Percentiles rank a stretch among this genome's conserved stretches.
phyloP scores from a whole-genome alignment of 805 yeast species.

The Kodamaea laetipori region DNA sequence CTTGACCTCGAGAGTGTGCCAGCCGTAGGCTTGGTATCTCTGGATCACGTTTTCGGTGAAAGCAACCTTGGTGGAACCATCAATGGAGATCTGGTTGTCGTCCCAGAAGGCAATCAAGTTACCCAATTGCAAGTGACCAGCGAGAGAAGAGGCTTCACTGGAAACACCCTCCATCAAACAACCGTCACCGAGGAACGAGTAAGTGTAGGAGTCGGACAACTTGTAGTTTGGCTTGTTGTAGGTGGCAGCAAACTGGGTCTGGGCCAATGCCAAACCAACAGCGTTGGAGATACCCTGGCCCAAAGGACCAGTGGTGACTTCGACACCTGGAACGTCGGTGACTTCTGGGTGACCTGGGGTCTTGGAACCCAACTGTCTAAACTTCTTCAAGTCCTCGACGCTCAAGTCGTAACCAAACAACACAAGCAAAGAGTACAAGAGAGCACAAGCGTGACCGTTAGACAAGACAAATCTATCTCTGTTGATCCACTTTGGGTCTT shows the following conservation, averaged over 20 bases:
- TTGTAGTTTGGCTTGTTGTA: constrained; percentile 85
- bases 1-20: constrained; percentile 79
- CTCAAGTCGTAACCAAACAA: constrained; percentile 80
- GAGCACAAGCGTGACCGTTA: constrained; percentile 95
- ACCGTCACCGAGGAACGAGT: constrained; percentile 90
- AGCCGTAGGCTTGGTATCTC: constrained; percentile 90
- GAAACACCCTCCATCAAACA: constrained; percentile 98
- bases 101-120: constrained; percentile 95
- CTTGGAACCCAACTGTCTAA: constrained; percentile 87
- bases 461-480: constrained; percentile 94
- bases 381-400: constrained; percentile 83
- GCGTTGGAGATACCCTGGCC: constrained; percentile 98
- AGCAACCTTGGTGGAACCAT: constrained; percentile 85
- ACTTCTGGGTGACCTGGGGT: constrained; percentile 98
- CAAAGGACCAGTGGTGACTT: constrained; percentile 97
- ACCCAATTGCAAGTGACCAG: constrained; percentile 93
- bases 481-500: constrained; percentile 89
- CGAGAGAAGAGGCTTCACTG: constrained; percentile 89
- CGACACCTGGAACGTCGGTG: constrained; percentile 82
- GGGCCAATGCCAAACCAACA: constrained; percentile 95
- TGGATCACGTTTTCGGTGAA: constrained; percentile 89
- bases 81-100: constrained; percentile 95
- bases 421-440: constrained; percentile 82
- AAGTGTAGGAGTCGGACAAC: constrained; percentile 75
- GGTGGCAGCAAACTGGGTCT: constrained; percentile 85